A percentile compares a stretch with the other conserved stretches of the same genome.
These are phyloP conservation scores for Amyloporia xantha DNA, from an alignment of 768 basidiomycete genomes.

Conservation along the genomic window DNA sequence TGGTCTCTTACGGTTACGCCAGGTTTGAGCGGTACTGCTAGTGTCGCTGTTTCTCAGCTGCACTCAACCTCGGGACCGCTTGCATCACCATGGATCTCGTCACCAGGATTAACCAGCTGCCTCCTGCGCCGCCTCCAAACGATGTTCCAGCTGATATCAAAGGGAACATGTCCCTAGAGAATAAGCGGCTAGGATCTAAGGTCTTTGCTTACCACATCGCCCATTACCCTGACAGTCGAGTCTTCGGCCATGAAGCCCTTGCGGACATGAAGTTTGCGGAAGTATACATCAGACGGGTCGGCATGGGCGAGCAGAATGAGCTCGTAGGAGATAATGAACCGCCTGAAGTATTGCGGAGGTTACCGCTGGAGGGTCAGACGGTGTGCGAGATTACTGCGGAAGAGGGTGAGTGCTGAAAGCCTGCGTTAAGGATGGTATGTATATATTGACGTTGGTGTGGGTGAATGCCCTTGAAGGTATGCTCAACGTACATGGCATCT, in stretches of 20 bases:
- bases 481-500: conserved; percentile 20
- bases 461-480: too few relatives aligned
- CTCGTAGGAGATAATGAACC: not conserved
- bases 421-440: too few relatives aligned
- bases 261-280: conserved; percentile 18
- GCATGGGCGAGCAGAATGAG: not conserved
- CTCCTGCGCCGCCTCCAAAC: conserved; percentile 19
- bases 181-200: conserved; percentile 16
- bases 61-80: not conserved
- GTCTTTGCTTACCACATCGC: conserved; percentile 19
- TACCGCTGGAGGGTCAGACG: conserved; percentile 10
- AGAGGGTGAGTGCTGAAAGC: conserved; percentile 13
- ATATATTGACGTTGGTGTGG: too few relatives aligned
- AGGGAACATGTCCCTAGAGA: conserved; percentile 16
- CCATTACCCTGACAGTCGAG: conserved; percentile 9
- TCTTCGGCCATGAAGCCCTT: conserved; percentile 15
- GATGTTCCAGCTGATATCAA: conserved; percentile 15
- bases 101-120: conserved; percentile 1
- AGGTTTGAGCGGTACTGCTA: not conserved
- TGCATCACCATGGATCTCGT: not conserved
- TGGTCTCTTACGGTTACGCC: too few relatives aligned
- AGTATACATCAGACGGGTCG: conserved; percentile 6
- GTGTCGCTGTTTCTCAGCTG: not conserved
- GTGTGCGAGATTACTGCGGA: conserved; percentile 18
- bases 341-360: not conserved